Evolutionary conservation across 371 early-diverging fungal genomes (phyloP), one percentile per base, ranked within the genome.

Genomic region (Batkoa obscura): DNA sequence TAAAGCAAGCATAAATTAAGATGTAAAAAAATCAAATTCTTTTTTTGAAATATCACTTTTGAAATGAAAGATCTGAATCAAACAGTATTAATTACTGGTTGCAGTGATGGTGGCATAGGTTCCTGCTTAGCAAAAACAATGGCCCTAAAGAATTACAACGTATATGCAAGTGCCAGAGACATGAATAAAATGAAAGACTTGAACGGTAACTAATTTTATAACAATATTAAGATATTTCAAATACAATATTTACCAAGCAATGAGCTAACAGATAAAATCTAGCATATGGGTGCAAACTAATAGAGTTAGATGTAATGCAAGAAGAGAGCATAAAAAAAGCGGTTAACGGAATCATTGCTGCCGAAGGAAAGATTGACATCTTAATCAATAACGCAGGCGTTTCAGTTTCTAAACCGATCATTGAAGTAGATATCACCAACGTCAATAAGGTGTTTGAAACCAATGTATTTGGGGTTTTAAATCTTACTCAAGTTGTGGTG

Each of bases 81-180:
- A 53, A 59, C 79, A 50, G 79, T 74, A 43, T 66, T 80, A 15
- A 70, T 80, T 32, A 80, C 80, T 47, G 80, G 80, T 4, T 80
- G 80, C 60, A 68, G 78, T 35, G 58, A 74, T 35, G 79, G 80
- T 42, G 80, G 80, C 32, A 80, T 80, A 56, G 80, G 80, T 64
- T 65, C 68, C 41, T 61, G 64, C 51, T 59, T 59, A 3, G 68
- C 68, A 13, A 62, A 69, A 50, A 50, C 61, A 10, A 69, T 69
- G 38, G 62, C n/a, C 9, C 43, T 58, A 32, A 41, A 61, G 39
- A 74, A 75, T 36, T 71, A 68, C 57, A 60, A 56, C n/a, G 78
- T 77, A 0, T 71, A 68, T 67, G 79, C 79, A 46, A 76, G 75
- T 32, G 75, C 76, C 6, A 72, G 78, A n/a, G n/a, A n/a, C n/a